Conservation (phyloP, 257 asterid species). For the Lycium barbarum region DNA sequence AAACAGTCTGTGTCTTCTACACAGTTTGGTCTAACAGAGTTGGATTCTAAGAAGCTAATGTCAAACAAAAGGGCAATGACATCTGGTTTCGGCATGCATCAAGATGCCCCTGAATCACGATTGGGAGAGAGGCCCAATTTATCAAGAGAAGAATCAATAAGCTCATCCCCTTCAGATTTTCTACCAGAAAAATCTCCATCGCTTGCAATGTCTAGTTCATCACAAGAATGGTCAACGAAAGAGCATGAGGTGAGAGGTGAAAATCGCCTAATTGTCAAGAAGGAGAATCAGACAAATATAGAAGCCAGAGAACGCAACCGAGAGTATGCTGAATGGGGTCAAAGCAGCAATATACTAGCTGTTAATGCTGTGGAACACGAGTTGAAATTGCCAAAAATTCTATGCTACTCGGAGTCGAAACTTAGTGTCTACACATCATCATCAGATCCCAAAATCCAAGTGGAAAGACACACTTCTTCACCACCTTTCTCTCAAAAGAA, state of each 20-base stretch:
- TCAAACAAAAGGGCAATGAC: constrained; percentile 34
- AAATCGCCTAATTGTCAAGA: constrained; percentile 31
- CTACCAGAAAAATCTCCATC: constrained; percentile 46
- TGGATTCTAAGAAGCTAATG: constrained; percentile 37
- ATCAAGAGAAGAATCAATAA: constrained; percentile 41
- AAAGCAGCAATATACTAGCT: constrained; percentile 33
- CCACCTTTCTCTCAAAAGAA: constrained; percentile 30
- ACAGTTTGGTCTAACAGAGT: constrained; percentile 40
- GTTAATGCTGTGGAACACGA: constrained; percentile 40
- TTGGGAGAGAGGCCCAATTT: constrained; percentile 41
- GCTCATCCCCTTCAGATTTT: constrained; percentile 35
- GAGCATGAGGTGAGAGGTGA: constrained; percentile 42
- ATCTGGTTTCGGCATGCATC: constrained; percentile 35
- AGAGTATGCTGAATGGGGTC: constrained; percentile 42
- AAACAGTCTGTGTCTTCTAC: constrained; percentile 48
- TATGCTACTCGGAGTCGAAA: constrained; percentile 31
- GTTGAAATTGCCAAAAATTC: constrained; percentile 43
- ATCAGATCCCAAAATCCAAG: constrained; percentile 34
- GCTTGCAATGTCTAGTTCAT: constrained; percentile 45
- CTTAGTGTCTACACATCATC: constrained; percentile 13
- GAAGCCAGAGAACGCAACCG: constrained; percentile 34
- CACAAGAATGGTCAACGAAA: constrained; percentile 39
- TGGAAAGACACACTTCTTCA: constrained; percentile 27
- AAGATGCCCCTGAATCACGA: constrained; percentile 42
- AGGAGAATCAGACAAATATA: constrained; percentile 38